Base-by-base conservation (phyloP, 371 early-diverging fungal genomes). In the Actinomortierella wolfii region DNA sequence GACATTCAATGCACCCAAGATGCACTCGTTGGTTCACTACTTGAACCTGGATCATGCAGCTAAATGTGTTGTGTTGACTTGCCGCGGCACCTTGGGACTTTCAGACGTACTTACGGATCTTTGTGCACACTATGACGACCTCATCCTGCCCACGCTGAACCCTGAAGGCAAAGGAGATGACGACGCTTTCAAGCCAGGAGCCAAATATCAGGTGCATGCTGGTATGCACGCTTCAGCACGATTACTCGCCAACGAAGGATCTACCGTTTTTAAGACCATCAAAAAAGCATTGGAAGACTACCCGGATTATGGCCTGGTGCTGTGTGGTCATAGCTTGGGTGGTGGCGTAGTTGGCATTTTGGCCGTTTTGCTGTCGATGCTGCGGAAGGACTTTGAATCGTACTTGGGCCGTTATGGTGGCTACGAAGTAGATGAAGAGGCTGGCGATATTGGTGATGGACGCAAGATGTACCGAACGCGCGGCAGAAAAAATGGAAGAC, bases 41-140 rank as follows among this genome's bases (percentile, higher is more conserved):
- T 87, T 96, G 17, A 84, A 86, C 8, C 83, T 94, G 4, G 95
- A 96, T 67, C 94, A 93, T 56, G 76, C 76, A 2, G 82, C 90
- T 0, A 76, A 85, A 44, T 79, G 90, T 1, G 83, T 97, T 13
- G 93, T 96, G 0, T 58, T 97, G 15, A 92, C 95, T 0, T 89
- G 94, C 54, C 89, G 97, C 1, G 97, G 97, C 8, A 97, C 97
- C 1, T 80, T 96, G 9, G 94, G 95, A 0, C 76, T 96, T 51
- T 88, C 88, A 3, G 97, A 97, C 61, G 76, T 93, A 17, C 70
- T 97, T 54, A 91, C 94, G 8, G 96, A 97, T 74, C 81, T 96
- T 50, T 89, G 91, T 11, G 93, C 93, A 58, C 85, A 85, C 39
- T 94, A 94, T 74, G 81, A 83, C 47, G 80, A 86, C n/a, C 77